A percentile compares a stretch with the other conserved stretches of the same genome.
These are phyloP conservation scores for Tylopilus plumbeoviolaceoides DNA, from an alignment of 768 basidiomycete genomes.

Conservation along the genomic window DNA sequence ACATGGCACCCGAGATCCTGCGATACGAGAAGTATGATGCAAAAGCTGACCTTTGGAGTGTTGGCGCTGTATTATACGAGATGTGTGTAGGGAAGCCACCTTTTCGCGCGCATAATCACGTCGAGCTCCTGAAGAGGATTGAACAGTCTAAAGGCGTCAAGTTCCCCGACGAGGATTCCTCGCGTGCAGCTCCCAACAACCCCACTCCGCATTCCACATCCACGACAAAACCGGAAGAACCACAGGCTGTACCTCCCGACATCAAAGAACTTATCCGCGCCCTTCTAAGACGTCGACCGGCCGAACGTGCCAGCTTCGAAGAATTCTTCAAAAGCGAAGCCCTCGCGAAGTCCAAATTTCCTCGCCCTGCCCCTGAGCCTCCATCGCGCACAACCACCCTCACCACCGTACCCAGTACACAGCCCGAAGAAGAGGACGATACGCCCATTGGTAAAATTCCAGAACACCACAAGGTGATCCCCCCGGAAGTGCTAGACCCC, in stretches of 20 bases:
- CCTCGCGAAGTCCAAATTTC: constrained; percentile 73
- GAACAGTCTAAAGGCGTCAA: constrained; percentile 87
- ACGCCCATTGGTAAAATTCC: constrained; percentile 46
- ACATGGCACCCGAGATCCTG: constrained; percentile 99
- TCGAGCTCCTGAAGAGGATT: constrained; percentile 91
- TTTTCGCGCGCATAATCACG: constrained; percentile 93
- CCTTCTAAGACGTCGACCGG: constrained; percentile 81
- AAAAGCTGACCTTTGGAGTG: constrained; percentile 97
- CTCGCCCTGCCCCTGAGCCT: constrained; percentile 38
- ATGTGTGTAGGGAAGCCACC: constrained; percentile 93
- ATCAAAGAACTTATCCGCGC: constrained; percentile 83
- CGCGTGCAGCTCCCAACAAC: constrained; percentile 37
- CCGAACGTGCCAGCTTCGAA: constrained; percentile 82
- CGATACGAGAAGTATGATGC: constrained; percentile 98
- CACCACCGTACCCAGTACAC: constrained; percentile 12
- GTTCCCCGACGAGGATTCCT: constrained; percentile 88
- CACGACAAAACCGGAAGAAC: constrained; percentile 38
- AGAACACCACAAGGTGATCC: constrained; percentile 70
- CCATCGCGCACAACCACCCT: constrained; percentile 10
- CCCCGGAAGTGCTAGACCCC: constrained; percentile 76
- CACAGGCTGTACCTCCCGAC: constrained; percentile 67
- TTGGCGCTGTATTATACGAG: constrained; percentile 94
- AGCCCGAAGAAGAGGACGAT: constrained; percentile 30
- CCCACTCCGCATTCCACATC: constrained; percentile 12
- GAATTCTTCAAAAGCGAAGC: constrained; percentile 87